A percentile compares a stretch with the other conserved stretches of the same genome.
phyloP scores from a whole-genome alignment of 257 asterid genomes.

The Penstemon eatonii region DNA sequence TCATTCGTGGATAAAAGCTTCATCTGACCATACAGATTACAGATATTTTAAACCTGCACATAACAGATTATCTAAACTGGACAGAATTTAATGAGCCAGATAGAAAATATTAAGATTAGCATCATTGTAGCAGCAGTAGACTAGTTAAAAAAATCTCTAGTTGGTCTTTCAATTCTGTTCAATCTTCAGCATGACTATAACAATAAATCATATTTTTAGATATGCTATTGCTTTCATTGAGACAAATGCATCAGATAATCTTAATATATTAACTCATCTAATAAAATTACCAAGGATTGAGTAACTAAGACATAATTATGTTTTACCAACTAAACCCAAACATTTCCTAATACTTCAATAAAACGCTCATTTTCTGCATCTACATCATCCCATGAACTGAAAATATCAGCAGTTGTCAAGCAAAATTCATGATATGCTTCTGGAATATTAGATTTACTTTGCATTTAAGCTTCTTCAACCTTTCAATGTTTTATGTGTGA shows the following conservation, averaged over 20 bases:
- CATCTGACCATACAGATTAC: background rate
- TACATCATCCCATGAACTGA: background rate
- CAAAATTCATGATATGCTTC: conserved; percentile 20
- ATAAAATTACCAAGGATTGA: too few species aligned
- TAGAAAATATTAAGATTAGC: conserved; percentile 18
- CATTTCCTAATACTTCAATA: conserved; percentile 20
- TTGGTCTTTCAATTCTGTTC: conserved; percentile 35
- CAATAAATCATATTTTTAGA: conserved; percentile 33
- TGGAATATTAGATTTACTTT: conserved; percentile 23
- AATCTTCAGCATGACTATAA: conserved; percentile 33
- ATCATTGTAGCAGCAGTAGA: conserved; percentile 22
- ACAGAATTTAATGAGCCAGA: conserved; percentile 20
- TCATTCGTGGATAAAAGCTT: background rate
- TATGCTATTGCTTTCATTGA: conserved; percentile 39
- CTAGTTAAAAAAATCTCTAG: conserved; percentile 24
- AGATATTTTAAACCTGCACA: conserved; percentile 5
- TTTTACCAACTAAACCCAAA: conserved; percentile 18
- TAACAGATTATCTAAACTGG: conserved; percentile 13
- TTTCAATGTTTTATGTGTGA: conserved; percentile 3
- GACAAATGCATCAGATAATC: conserved; percentile 9
- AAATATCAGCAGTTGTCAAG: background rate
- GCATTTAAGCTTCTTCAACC: conserved; percentile 25
- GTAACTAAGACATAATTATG: conserved; percentile 21
- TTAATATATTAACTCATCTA: background rate
- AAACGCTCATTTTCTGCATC: background rate